Evolutionary conservation across 306 rosid species (phyloP), one percentile per base, ranked within the genome.

Genomic region (Vigna hirtella): DNA sequence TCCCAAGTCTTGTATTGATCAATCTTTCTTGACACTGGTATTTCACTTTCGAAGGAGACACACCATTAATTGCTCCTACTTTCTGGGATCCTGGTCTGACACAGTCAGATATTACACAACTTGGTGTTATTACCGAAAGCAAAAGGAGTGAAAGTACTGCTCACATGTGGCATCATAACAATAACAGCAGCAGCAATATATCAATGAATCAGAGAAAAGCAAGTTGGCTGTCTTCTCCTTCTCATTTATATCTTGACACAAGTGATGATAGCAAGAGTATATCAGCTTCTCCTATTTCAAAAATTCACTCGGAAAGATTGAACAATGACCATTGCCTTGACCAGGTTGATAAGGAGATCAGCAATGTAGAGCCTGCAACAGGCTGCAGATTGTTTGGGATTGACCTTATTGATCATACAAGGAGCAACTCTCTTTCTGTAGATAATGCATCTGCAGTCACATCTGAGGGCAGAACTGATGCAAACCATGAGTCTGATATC

Each of bases 321-420:
- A 89, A 83, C 85, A 81, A 49, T n/a, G 97, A 86, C 63, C 76
- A 67, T 9, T 59, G 66, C 62, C 72, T 26, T 48, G 93, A 91
- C 78, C 85, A 79, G 65, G 85, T 73, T 66, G 93, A 86, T 38
- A 90, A 85, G 77, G 91, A 74, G 81, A 89, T 3, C 40, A 68
- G 78, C 83, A 91, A 93, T 88, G 66, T 71, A 7, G 97, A 95
- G 80, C 73, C 71, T 20, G 70, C 86, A 77, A 55, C 90, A 36
- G 81, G 95, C 76, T 89, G 78, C 78, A 86, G 91, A 28, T 79
- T 94, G 73, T 95, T 95, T 24, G 98, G 99, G 49, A 73, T 93
- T 43, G 93, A 95, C 16, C 87, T 95, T 77, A 77, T 82, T 48
- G 84, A 63, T 84, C 86, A 83, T 82, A 70, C 84, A 4, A 70